These are phyloP conservation scores for Blumeriella jaapii DNA, from an alignment of 2,329 filamentous ascomycete species.

Conservation along the genomic window DNA sequence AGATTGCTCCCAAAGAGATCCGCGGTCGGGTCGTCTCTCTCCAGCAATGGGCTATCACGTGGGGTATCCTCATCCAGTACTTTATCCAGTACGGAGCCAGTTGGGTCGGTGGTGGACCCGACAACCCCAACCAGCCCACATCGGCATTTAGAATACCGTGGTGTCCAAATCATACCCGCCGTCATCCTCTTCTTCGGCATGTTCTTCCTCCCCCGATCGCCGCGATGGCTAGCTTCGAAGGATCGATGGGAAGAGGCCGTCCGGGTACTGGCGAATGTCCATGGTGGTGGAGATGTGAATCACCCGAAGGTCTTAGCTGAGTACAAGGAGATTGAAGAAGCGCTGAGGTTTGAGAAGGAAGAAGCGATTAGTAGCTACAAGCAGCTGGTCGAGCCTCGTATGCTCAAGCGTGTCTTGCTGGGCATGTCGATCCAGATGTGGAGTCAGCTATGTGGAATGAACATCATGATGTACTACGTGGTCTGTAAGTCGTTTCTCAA, in stretches of 20 bases:
- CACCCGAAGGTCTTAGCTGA: conserved; percentile 51
- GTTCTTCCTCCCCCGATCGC: conserved; percentile 52
- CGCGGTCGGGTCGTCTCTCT: conserved; percentile 50
- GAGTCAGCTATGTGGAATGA: too few species aligned
- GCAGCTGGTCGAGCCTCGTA: too few species aligned
- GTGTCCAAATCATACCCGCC: too few species aligned
- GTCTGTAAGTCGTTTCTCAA: too few species aligned
- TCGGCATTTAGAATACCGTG: conserved; percentile 50
- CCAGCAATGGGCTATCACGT: conserved; percentile 62
- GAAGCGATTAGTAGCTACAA: too few species aligned
- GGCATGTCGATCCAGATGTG: too few species aligned
- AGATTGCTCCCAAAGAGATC: conserved; percentile 47
- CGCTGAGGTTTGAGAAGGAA: too few species aligned
- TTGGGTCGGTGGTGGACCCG: conserved; percentile 40
- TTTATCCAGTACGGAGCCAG: conserved; percentile 55
- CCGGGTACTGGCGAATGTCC: conserved; percentile 44
- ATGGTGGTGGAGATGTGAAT: too few species aligned
- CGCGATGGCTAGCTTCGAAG: conserved; percentile 60
- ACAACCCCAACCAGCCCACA: too few species aligned
- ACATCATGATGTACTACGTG: too few species aligned
- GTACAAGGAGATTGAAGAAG: conserved; percentile 57
- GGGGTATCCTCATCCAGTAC: conserved; percentile 56
- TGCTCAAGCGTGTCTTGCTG: too few species aligned
- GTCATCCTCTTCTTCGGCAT: conserved; percentile 42
- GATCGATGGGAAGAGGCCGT: conserved; percentile 57